These are phyloP conservation scores for Dissophora globulifera DNA, from an alignment of 192 early-diverging fungal species.

Conservation along the genomic window DNA sequence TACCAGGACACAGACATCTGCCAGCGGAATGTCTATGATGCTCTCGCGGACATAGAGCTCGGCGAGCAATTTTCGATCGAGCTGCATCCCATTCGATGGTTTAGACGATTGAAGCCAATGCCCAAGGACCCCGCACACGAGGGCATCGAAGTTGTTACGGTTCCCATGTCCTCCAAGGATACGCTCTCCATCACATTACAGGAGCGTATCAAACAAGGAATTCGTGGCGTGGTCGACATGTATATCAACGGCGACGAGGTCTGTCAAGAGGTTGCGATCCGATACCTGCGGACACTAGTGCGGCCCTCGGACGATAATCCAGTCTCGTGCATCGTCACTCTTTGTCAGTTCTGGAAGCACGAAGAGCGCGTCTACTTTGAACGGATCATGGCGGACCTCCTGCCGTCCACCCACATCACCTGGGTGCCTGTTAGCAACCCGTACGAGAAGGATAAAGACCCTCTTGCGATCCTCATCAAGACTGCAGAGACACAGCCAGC, in stretches of 20 bases:
- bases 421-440: constrained; percentile 17
- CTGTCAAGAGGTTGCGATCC: background rate
- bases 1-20: background rate
- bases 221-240: background rate
- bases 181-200: background rate
- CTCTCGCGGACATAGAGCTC: background rate
- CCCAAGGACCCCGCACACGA: no score
- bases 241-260: background rate
- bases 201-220: background rate
- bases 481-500: background rate
- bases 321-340: background rate
- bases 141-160: background rate
- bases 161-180: background rate
- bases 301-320: background rate
- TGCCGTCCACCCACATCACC: background rate
- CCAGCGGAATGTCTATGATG: background rate
- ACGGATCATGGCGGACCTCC: background rate
- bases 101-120: no score
- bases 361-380: background rate
- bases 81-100: background rate
- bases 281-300: background rate
- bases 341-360: background rate
- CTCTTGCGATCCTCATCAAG: constrained; percentile 4
- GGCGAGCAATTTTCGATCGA: background rate
- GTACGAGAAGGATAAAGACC: background rate